phyloP scores from a whole-genome alignment of 177 flowering plant genomes.

The Vitis hybrid region DNA sequence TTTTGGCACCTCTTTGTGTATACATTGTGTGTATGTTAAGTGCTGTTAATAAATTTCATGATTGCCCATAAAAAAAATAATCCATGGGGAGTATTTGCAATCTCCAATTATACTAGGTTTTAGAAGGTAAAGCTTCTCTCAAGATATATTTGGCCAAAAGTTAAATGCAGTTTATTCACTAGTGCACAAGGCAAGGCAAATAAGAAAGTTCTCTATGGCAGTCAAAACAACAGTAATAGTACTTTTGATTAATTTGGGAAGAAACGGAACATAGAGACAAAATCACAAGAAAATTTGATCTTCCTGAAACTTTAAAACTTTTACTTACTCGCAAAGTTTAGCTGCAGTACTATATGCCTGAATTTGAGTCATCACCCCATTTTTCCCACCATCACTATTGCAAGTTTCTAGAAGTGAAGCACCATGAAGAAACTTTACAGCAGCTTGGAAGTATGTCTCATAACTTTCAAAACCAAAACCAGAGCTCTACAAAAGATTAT shows the following conservation, averaged over 20 bases:
- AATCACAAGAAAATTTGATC: background rate
- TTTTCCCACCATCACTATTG: constrained; percentile 31
- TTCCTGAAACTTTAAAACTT: background rate
- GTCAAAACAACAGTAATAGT: too few species aligned
- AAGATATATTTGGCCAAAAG: background rate
- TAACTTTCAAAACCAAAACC: constrained; percentile 51
- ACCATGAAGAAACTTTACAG: constrained; percentile 64
- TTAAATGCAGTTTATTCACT: background rate
- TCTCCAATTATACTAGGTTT: background rate
- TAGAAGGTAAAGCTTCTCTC: background rate
- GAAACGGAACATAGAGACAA: too few species aligned
- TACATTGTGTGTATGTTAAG: too few species aligned
- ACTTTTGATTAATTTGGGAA: too few species aligned
- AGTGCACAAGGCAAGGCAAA: too few species aligned
- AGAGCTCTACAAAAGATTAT: constrained; percentile 34
- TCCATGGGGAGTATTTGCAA: background rate
- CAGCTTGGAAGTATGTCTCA: constrained; percentile 56
- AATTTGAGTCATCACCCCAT: constrained; percentile 43
- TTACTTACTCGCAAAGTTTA: constrained; percentile 63
- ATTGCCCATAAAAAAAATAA: too few species aligned
- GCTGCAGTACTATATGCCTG: constrained; percentile 55
- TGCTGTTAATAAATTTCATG: too few species aligned
- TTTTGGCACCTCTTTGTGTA: too few species aligned
- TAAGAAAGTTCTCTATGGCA: too few species aligned
- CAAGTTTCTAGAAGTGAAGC: constrained; percentile 57